These are phyloP conservation scores for Candida ortonii DNA, from an alignment of 805 yeast species.

Conservation along the genomic window DNA sequence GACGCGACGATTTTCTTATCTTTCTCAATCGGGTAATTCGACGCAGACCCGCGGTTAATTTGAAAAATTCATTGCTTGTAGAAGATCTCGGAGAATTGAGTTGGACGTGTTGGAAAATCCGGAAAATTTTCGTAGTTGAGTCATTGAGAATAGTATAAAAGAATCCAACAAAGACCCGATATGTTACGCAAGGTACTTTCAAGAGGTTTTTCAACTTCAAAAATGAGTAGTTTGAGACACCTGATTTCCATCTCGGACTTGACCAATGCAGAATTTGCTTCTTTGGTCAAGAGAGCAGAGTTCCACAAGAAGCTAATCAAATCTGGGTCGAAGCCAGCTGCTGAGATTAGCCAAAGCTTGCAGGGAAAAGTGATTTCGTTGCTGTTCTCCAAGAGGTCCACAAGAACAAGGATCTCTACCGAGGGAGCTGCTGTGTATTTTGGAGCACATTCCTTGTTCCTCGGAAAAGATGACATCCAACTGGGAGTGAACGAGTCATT, in stretches of 20 bases:
- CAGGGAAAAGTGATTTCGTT: constrained; percentile 81
- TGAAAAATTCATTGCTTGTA: neutral
- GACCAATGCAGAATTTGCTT: constrained; percentile 63
- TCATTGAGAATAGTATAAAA: too few species aligned
- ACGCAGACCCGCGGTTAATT: constrained; percentile 13
- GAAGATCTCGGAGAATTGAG: neutral
- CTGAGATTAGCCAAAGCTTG: constrained; percentile 47
- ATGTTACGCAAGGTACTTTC: constrained; percentile 28
- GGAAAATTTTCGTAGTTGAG: constrained; percentile 12
- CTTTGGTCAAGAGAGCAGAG: constrained; percentile 72
- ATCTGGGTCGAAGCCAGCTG: constrained; percentile 42
- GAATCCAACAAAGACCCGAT: too few species aligned
- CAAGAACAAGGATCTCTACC: constrained; percentile 89
- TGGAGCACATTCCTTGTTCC: constrained; percentile 95
- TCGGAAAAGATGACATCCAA: constrained; percentile 96
- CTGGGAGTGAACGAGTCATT: constrained; percentile 91
- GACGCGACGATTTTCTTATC: constrained; percentile 4
- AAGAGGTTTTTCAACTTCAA: too few species aligned
- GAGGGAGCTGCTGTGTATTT: constrained; percentile 93
- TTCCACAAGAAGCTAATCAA: constrained; percentile 62
- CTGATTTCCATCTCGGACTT: constrained; percentile 80
- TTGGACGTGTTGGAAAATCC: too few species aligned
- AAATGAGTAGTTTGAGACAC: too few species aligned
- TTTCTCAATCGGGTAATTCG: constrained; percentile 16
- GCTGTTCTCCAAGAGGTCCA: constrained; percentile 86